phyloP scores from a whole-genome alignment of 2,329 filamentous ascomycete genomes.

The Mycosphaerella sp. region DNA sequence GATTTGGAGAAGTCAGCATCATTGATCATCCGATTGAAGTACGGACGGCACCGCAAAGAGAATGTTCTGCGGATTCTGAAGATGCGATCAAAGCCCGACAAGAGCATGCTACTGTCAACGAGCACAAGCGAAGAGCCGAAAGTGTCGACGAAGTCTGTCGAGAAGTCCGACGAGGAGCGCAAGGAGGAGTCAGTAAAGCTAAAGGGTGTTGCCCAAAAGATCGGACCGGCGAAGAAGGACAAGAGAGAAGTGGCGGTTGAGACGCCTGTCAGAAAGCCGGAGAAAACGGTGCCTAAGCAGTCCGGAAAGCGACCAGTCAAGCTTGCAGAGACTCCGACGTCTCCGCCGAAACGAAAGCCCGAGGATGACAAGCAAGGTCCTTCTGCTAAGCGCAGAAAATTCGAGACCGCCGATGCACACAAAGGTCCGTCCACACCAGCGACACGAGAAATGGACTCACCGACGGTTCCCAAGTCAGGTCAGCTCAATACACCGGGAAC shows the following conservation, averaged over 20 bases:
- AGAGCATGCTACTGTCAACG: slow-evolving; percentile 11
- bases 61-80: slow-evolving; percentile 29
- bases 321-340: slow-evolving; percentile 12
- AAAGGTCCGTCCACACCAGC: slow-evolving; percentile 26
- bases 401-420: slow-evolving; percentile 16
- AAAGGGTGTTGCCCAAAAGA: slow-evolving; percentile 31
- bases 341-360: slow-evolving; percentile 4
- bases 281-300: slow-evolving; percentile 7
- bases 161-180: slow-evolving; percentile 15
- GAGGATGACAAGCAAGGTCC: slow-evolving; percentile 16
- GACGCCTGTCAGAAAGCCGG: not conserved
- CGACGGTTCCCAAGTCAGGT: slow-evolving; percentile 20
- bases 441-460: slow-evolving; percentile 21
- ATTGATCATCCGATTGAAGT: slow-evolving; percentile 29
- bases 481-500: slow-evolving; percentile 24
- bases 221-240: slow-evolving; percentile 23
- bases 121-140: slow-evolving; percentile 12
- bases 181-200: slow-evolving; percentile 17
- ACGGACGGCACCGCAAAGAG: slow-evolving; percentile 24
- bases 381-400: slow-evolving; percentile 27
- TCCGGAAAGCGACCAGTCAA: slow-evolving; percentile 9
- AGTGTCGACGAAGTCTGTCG: slow-evolving; percentile 6
- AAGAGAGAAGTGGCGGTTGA: slow-evolving; percentile 12
- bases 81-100: slow-evolving; percentile 24
- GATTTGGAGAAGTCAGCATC: slow-evolving; percentile 11